phyloP scores from a whole-genome alignment of 768 basidiomycete genomes.

The Fistulinella prunicolor region DNA sequence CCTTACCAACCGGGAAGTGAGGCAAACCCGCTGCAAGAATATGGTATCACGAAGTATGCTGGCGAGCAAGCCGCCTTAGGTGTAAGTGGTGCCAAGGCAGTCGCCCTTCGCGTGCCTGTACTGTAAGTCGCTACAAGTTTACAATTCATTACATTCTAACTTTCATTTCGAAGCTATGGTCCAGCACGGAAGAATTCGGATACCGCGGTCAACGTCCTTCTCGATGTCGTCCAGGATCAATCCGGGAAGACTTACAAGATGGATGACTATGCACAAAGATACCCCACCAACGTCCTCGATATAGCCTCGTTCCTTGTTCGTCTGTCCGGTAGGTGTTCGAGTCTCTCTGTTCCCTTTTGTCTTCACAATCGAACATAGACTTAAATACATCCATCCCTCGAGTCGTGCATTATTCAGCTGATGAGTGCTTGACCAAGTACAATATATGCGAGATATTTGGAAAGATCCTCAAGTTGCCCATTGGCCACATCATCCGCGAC shows the following conservation, averaged over 20 bases:
- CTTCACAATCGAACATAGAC: slow-evolving; percentile 24
- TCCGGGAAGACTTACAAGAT: slow-evolving; percentile 89
- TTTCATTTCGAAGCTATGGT: slow-evolving; percentile 65
- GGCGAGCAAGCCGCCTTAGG: slow-evolving; percentile 79
- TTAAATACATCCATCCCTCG: slow-evolving; percentile 34
- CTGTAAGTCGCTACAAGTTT: slow-evolving; percentile 47
- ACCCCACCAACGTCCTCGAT: slow-evolving; percentile 88
- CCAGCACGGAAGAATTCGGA: slow-evolving; percentile 82
- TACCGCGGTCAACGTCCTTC: slow-evolving; percentile 82
- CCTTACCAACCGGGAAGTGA: slow-evolving; percentile 75
- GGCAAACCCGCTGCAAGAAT: slow-evolving; percentile 85
- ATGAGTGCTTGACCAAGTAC: slow-evolving; percentile 88
- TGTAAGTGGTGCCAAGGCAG: slow-evolving; percentile 51
- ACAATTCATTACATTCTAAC: neutral
- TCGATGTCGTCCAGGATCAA: slow-evolving; percentile 85
- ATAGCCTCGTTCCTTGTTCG: slow-evolving; percentile 83
- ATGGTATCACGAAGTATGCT: slow-evolving; percentile 82
- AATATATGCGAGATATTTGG: slow-evolving; percentile 84
- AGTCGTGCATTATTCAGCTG: slow-evolving; percentile 83
- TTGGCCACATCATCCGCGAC: slow-evolving; percentile 73
- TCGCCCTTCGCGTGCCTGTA: slow-evolving; percentile 87
- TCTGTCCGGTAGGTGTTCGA: slow-evolving; percentile 52
- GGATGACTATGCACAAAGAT: slow-evolving; percentile 93
- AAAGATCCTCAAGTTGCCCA: slow-evolving; percentile 63
- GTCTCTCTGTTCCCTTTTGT: neutral